Conservation (phyloP, 805 yeast species). For the Spathaspora boniae region DNA sequence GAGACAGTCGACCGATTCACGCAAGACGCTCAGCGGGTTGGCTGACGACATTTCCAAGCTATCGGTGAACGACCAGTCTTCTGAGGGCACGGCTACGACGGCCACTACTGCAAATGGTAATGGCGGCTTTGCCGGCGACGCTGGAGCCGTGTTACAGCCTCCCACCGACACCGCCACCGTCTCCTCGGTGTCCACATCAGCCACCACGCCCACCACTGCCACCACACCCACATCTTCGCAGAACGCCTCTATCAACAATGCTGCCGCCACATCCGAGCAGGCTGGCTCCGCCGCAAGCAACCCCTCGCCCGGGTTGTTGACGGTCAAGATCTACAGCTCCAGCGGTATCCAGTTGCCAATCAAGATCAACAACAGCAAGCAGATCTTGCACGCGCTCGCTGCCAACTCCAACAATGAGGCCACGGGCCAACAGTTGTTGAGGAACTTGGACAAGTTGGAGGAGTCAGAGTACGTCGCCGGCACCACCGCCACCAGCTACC, state of each 20-base stretch:
- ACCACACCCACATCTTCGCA: slow-evolving; percentile 4
- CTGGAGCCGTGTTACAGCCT: not conserved
- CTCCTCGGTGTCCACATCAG: slow-evolving; percentile 2
- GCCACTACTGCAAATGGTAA: not conserved
- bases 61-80: slow-evolving; percentile 7
- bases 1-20: slow-evolving; percentile 16
- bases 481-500: slow-evolving; percentile 29
- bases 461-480: slow-evolving; percentile 26
- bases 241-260: not conserved
- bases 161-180: slow-evolving; percentile 1
- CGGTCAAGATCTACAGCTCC: slow-evolving; percentile 73
- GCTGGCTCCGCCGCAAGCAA: slow-evolving; percentile 1
- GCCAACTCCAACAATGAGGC: slow-evolving; percentile 40
- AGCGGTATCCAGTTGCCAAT: slow-evolving; percentile 68
- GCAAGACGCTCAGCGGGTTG: slow-evolving; percentile 20
- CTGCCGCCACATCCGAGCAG: not conserved
- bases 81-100: not conserved
- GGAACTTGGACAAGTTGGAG: slow-evolving; percentile 21
- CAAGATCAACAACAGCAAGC: slow-evolving; percentile 60
- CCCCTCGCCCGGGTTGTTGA: slow-evolving; percentile 62
- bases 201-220: not conserved
- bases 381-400: slow-evolving; percentile 62
- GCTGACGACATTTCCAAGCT: slow-evolving; percentile 23
- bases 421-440: slow-evolving; percentile 27
- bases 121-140: no score